Base-by-base conservation (phyloP, 768 basidiomycete genomes). In the Lactarius pseudohatsudake region DNA sequence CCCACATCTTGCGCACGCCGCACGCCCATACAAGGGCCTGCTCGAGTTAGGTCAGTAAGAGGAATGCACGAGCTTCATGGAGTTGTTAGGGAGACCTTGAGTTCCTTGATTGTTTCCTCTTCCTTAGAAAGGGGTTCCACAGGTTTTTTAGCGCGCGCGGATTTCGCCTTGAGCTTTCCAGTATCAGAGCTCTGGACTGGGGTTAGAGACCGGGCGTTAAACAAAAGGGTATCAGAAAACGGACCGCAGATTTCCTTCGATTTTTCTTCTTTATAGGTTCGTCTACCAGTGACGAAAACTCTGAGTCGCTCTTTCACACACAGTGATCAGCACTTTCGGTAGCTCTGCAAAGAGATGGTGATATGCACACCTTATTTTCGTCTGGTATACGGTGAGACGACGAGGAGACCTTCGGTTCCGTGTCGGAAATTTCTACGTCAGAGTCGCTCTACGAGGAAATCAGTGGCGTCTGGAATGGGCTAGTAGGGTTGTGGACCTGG, bases 1-100 rank as follows among this genome's bases (percentile, higher is more conserved):
- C 81, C 92, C 92, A 94, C 7, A 84, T 78, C 75, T 88, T 92
- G 65, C 90, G 86, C 20, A 90, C 81, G 7, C 92, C 92, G 68
- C 92, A 93, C 2, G 90, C 89, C 16, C 82, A 74, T 1, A 94
- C 85, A 16, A 90, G 76, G 18, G 85, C 79, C 91, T 92, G 64
- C 9, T n/a, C n/a, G 57, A 32, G 36, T 20, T 34, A 8, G 1
- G 58, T 8, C 36, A 58, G 40, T 53, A n/a, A 53, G 63, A 40
- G 66, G 7, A 13, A 16, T 4, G 28, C 66, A 55, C 38, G 34
- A 16, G 20, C 15, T 67, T 18, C 26, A 45, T 26, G 36, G 36
- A 64, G n/a, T 63, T 13, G 32, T 28, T 32, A 58, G 36, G 43
- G 58, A 28, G 71, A 86, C 91, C 82, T 94, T 94, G 20, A 92